phyloP scores from a whole-genome alignment of 371 early-diverging fungal species.

The Apophysomyces ossiformis region DNA sequence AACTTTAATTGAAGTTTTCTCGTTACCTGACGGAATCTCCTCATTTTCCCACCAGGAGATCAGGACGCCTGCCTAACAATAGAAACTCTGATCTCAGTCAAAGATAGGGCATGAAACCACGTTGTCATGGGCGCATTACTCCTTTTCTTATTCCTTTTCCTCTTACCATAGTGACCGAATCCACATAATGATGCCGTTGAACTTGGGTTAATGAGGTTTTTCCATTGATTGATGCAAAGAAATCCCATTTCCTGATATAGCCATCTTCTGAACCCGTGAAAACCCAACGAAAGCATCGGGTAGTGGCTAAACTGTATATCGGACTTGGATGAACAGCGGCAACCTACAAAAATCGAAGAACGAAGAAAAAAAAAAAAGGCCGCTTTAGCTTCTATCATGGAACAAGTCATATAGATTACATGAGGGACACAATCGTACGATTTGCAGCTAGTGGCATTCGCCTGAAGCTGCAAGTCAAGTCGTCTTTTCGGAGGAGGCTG shows the following conservation, averaged over 20 bases:
- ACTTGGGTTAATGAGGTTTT: conserved; percentile 79
- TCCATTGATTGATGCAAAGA: conserved; percentile 86
- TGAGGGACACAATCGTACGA: conserved; percentile 62
- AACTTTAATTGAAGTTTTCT: not conserved
- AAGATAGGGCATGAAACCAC: not conserved
- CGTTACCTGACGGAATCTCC: conserved; percentile 56
- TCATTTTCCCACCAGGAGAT: conserved; percentile 94
- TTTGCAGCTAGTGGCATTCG: conserved; percentile 45
- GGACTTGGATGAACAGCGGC: conserved; percentile 78
- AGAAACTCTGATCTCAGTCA: conserved; percentile 3
- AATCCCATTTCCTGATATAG: conserved; percentile 92
- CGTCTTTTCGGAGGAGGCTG: conserved; percentile 33
- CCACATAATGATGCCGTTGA: conserved; percentile 86
- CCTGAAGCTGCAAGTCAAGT: conserved; percentile 41
- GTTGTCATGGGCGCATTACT: not conserved
- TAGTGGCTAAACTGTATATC: conserved; percentile 77
- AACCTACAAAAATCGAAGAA: conserved; percentile 45
- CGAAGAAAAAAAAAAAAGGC: not conserved
- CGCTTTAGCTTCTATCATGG: not conserved
- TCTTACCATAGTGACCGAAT: conserved; percentile 80
- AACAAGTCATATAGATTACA: conserved; percentile 26
- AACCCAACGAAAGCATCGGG: conserved; percentile 88
- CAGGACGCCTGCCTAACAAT: conserved; percentile 75
- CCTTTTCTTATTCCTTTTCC: not conserved
- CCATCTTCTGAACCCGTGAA: conserved; percentile 95